Base-by-base conservation (phyloP, 1,284 basidiomycete species). In the Flammula alnicola region DNA sequence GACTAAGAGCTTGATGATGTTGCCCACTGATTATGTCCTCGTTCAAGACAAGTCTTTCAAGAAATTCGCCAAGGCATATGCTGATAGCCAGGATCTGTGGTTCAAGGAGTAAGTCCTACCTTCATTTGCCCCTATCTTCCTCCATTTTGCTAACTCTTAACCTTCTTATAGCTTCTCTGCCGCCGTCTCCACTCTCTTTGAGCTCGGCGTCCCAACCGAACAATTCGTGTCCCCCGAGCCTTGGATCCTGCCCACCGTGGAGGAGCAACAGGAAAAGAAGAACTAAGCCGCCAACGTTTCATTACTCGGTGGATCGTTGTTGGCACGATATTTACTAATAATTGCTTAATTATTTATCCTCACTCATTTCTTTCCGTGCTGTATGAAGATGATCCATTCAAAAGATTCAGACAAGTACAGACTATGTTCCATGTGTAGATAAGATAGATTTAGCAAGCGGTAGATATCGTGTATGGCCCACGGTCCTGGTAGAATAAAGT, bases 1-100 rank as follows among this genome's bases (percentile, higher is more conserved):
- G 71, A 95, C 94, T 39, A 81, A 81, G 63, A 74, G 82, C 30
- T 76, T 99, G 41, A 98, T 99, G 95, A 98, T 98, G 95, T 75
- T 97, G 36, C 92, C 93, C 33, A 88, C 92, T 61, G 93, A 96
- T 72, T 90, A 88, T 66, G 83, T 88, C 35, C 77, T 97, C 47
- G 77, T 80, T 54, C 83, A 86, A 68, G 94, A 96, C 77, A 95
- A 93, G 82, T 77, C 74, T 59, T 95, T 95, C 83, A 91, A 87
- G 77, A 91, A 91, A 70, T 84, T 74, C 63, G 88, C 88, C 49
- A 83, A 92, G 73, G 78, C 80, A 23, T 97, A 96, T 64, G 93
- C 95, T 37, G 81, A 91, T 39, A 82, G 88, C 65, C 81, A 91
- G 70, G 80, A 88, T 10, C 75, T 88, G 25, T 97, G 90, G 81